Conservation (phyloP, 768 basidiomycete genomes). For the Suillus bovinus region DNA sequence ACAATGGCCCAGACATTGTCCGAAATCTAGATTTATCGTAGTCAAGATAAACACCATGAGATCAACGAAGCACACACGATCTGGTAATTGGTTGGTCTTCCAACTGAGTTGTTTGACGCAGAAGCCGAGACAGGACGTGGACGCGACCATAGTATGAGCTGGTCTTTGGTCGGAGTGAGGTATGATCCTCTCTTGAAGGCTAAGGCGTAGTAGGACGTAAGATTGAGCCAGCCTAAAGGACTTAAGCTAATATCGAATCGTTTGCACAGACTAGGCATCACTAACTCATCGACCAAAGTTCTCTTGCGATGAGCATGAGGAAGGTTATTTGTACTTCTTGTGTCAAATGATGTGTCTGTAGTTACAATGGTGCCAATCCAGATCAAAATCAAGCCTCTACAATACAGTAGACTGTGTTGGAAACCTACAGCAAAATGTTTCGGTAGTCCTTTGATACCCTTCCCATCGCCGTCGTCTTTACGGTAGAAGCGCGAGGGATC, state of each 20-base stretch:
- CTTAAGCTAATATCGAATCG: background rate
- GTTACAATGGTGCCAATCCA: conserved; percentile 81
- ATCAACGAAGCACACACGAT: conserved; percentile 42
- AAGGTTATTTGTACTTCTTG: conserved; percentile 68
- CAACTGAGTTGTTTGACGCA: conserved; percentile 51
- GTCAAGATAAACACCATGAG: background rate
- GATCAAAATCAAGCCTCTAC: background rate
- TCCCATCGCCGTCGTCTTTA: conserved; percentile 84
- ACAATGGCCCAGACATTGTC: conserved; percentile 72
- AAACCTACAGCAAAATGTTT: conserved; percentile 85
- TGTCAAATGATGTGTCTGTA: conserved; percentile 71
- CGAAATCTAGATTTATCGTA: conserved; percentile 42
- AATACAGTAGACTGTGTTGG: background rate
- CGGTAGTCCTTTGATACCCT: conserved; percentile 80
- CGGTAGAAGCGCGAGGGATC: conserved; percentile 92
- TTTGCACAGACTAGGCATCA: conserved; percentile 34
- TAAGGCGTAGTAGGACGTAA: conserved; percentile 67
- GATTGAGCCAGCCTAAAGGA: conserved; percentile 56
- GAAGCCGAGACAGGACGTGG: conserved; percentile 57
- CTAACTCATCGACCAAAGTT: conserved; percentile 84
- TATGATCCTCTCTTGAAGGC: conserved; percentile 72
- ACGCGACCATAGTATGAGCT: conserved; percentile 70
- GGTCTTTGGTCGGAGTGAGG: conserved; percentile 59
- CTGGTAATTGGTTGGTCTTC: conserved; percentile 56
- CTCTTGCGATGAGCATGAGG: conserved; percentile 70